Percentiles rank a stretch among this genome's conserved stretches.
Evolutionary conservation across 2,329 filamentous ascomycete species (phyloP).

Genomic region (Sporothrix pseudoabietina): DNA sequence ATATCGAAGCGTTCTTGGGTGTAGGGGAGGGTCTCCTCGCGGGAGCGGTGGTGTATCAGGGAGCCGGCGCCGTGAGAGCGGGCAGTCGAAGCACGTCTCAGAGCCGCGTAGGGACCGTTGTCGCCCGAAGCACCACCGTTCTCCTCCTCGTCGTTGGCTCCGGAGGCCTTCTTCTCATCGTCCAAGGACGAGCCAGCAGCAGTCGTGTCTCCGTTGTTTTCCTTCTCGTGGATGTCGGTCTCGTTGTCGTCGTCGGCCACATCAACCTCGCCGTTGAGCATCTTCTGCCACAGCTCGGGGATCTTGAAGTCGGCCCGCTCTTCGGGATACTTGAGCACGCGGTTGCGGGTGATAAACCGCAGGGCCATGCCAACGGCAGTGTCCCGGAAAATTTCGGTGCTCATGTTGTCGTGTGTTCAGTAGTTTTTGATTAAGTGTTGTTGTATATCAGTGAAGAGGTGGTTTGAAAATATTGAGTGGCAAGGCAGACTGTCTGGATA

Average conservation of each 20-base stretch:
- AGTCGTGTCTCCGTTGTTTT: not conserved
- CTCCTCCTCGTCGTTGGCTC: not conserved
- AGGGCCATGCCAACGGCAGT: constrained; percentile 39
- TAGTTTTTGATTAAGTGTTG: not conserved
- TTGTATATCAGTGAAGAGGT: not conserved
- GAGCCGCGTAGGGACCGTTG: constrained; percentile 32
- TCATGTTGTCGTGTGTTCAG: constrained; percentile 14
- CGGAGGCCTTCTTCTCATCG: constrained; percentile 34
- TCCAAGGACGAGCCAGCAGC: constrained; percentile 25
- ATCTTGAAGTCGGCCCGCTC: constrained; percentile 68
- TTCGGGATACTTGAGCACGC: constrained; percentile 59
- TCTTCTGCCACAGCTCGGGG: constrained; percentile 65
- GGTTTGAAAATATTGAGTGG: not conserved
- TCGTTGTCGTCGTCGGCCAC: constrained; percentile 40
- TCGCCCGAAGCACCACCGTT: constrained; percentile 30
- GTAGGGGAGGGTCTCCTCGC: constrained; percentile 37
- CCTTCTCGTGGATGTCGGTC: constrained; percentile 8
- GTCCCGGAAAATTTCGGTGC: constrained; percentile 31
- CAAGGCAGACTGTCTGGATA: too few species aligned
- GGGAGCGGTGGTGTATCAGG: constrained; percentile 35
- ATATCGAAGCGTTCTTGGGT: constrained; percentile 37
- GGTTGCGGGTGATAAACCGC: constrained; percentile 39
- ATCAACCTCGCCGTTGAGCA: constrained; percentile 72
- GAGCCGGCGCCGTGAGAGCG: not conserved
- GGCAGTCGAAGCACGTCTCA: constrained; percentile 25